phyloP scores from a whole-genome alignment of 2,329 filamentous ascomycete species.

The Sporothrix pseudoabietina region DNA sequence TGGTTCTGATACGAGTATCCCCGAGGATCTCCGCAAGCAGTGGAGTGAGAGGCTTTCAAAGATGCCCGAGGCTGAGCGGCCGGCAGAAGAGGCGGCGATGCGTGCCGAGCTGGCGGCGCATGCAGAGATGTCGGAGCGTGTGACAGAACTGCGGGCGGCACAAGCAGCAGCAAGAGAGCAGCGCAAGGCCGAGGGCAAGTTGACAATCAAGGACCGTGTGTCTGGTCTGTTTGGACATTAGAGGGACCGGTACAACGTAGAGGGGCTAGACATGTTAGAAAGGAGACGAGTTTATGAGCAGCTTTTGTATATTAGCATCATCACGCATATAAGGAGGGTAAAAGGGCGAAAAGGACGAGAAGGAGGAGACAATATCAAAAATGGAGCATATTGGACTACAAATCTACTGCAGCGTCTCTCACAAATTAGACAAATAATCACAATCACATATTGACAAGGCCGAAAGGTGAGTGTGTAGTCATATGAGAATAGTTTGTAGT shows the following conservation, averaged over 20 bases:
- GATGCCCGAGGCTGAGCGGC: conserved; percentile 59
- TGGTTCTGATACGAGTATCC: conserved; percentile 39
- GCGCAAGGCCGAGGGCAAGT: conserved; percentile 59
- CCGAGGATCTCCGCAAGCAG: conserved; percentile 52
- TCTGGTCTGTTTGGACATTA: conserved; percentile 39
- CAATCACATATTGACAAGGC: background rate
- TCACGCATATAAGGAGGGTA: conserved; percentile 15
- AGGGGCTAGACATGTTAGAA: too few relatives aligned
- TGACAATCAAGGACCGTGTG: conserved; percentile 49
- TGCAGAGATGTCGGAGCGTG: conserved; percentile 58
- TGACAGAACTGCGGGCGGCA: conserved; percentile 59
- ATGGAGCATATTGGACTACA: background rate
- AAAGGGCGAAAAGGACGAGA: background rate
- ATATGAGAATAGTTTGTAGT: background rate
- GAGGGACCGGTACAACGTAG: too few relatives aligned
- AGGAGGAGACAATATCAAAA: background rate
- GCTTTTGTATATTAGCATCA: conserved; percentile 29
- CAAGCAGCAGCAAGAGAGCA: conserved; percentile 57
- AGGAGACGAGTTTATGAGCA: conserved; percentile 15
- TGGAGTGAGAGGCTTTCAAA: conserved; percentile 61
- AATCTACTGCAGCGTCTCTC: background rate
- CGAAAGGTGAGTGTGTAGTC: too few relatives aligned
- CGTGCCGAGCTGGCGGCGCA: conserved; percentile 64
- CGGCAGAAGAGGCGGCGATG: conserved; percentile 65
- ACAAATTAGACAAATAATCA: background rate